These are phyloP conservation scores for Cantharellus anzutake DNA, from an alignment of 768 basidiomycete genomes.

Conservation along the genomic window DNA sequence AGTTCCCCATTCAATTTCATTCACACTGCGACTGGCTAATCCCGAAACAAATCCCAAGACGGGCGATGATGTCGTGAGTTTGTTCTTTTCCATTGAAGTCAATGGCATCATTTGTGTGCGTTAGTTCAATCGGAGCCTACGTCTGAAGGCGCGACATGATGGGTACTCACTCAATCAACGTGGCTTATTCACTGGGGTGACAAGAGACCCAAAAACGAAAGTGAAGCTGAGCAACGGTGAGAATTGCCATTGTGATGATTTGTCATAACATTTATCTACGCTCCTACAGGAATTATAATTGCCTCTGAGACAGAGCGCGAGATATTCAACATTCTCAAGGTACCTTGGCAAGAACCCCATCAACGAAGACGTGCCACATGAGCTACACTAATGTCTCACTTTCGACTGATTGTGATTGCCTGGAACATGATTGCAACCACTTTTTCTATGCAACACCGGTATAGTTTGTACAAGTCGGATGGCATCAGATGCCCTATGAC, in stretches of 20 bases:
- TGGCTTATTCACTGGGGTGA: constrained; percentile 53
- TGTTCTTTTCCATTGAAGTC: neutral
- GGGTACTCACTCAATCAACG: constrained; percentile 80
- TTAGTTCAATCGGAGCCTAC: constrained; percentile 81
- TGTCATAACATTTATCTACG: neutral
- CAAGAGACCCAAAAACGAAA: constrained; percentile 47
- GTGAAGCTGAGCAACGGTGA: constrained; percentile 31
- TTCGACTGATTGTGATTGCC: too few relatives aligned
- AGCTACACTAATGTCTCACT: neutral
- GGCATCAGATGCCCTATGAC: too few relatives aligned
- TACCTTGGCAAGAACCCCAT: constrained; percentile 71
- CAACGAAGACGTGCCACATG: constrained; percentile 33
- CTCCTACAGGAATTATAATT: constrained; percentile 35
- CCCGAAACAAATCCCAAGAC: neutral
- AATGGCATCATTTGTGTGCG: neutral
- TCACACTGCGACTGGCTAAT: neutral
- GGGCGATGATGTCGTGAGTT: constrained; percentile 74
- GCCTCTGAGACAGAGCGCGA: constrained; percentile 76
- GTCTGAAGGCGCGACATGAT: constrained; percentile 60
- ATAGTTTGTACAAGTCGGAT: too few relatives aligned
- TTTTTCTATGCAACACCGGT: too few relatives aligned
- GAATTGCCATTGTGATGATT: too few relatives aligned
- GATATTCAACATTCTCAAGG: constrained; percentile 58
- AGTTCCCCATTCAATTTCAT: constrained; percentile 12
- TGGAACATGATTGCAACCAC: too few relatives aligned